A percentile compares a stretch with the other conserved stretches of the same genome.
These are phyloP conservation scores for Phoma sp. DNA, from an alignment of 2,329 filamentous ascomycete species.

Conservation along the genomic window DNA sequence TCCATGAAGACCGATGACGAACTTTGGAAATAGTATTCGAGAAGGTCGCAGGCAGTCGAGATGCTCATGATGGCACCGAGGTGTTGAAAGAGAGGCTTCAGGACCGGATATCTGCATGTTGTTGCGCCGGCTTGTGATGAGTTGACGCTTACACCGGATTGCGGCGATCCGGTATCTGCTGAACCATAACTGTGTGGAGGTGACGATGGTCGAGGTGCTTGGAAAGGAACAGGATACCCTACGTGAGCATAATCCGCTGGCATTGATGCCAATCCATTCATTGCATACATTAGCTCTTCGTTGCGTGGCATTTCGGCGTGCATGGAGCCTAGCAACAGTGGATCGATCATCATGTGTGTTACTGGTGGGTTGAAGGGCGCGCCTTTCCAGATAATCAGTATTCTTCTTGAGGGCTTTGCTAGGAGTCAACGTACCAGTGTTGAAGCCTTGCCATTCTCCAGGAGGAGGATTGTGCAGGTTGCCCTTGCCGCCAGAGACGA, in stretches of 20 bases:
- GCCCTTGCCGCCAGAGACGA: slow-evolving; percentile 31
- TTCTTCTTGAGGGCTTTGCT: neutral
- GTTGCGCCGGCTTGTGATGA: slow-evolving; percentile 42
- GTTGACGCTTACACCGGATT: slow-evolving; percentile 43
- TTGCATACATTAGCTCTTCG: slow-evolving; percentile 47
- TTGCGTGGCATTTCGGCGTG: slow-evolving; percentile 43
- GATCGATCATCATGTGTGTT: slow-evolving; percentile 49
- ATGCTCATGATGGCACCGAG: slow-evolving; percentile 80
- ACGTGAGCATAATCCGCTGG: slow-evolving; percentile 41
- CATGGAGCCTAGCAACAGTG: slow-evolving; percentile 45
- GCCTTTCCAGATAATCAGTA: slow-evolving; percentile 21
- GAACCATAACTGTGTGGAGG: slow-evolving; percentile 46
- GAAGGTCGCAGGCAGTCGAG: slow-evolving; percentile 82
- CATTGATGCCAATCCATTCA: slow-evolving; percentile 48
- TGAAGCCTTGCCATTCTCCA: slow-evolving; percentile 40
- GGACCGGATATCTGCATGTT: slow-evolving; percentile 75
- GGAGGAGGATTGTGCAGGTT: slow-evolving; percentile 35
- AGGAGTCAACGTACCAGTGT: slow-evolving; percentile 30
- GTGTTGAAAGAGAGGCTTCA: slow-evolving; percentile 83
- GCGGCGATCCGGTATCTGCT: slow-evolving; percentile 46
- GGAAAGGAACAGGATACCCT: slow-evolving; percentile 44
- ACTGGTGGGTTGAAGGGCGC: slow-evolving; percentile 39
- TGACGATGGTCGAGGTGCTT: slow-evolving; percentile 41
- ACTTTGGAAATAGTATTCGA: slow-evolving; percentile 90
- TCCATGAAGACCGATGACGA: slow-evolving; percentile 87